Evolutionary conservation across 1,139 yeast genomes (phyloP), one percentile per base, ranked within the genome.

Genomic region (Debaryomycetaceae sp.): DNA sequence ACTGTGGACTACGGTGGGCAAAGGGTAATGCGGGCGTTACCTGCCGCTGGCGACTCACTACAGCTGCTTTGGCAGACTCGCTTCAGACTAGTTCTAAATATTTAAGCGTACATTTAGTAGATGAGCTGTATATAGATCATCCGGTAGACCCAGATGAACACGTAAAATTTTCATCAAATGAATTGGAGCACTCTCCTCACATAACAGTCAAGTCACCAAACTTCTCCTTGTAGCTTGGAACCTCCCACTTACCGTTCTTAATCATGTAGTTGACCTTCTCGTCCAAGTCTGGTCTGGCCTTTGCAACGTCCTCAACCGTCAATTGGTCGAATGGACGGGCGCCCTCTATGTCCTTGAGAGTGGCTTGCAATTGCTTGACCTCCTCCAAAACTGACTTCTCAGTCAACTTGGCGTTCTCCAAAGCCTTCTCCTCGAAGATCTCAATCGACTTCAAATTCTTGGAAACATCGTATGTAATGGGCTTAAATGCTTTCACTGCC

Each of bases 251-350:
- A 70, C 96, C 96, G 79, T 89, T 85, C 81, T 85, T 83, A 59
- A 92, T 91, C 94, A 92, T 85, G 73, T 88, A 88, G 61, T 77
- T 79, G 56, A 91, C 96, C 84, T 92, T 92, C 58, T 87, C 92
- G 62, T 91, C 96, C 67, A 92, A 86, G 69, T 92, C 98, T 57
- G 98, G 97, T 74, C 92, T 87, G 49, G 97, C 98, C 76, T 82
- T 81, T 60, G 86, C 85, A 53, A 92, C 87, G 57, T 92, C 98
- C 49, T 89, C 96, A 46, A 91, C 92, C 41, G 97, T 91, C 67
- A 92, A 83, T 73, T 92, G 92, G 65, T 88, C 97, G 61, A 92
- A 91, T 59, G 98, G 96, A 78, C 98, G 87, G 48, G 98, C 97
- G 51, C 86, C 72, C 75, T 92, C 95, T 63, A 92, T 94, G 76